phyloP scores from a whole-genome alignment of 2,329 filamentous ascomycete genomes.

The Epichloe glyceriae region DNA sequence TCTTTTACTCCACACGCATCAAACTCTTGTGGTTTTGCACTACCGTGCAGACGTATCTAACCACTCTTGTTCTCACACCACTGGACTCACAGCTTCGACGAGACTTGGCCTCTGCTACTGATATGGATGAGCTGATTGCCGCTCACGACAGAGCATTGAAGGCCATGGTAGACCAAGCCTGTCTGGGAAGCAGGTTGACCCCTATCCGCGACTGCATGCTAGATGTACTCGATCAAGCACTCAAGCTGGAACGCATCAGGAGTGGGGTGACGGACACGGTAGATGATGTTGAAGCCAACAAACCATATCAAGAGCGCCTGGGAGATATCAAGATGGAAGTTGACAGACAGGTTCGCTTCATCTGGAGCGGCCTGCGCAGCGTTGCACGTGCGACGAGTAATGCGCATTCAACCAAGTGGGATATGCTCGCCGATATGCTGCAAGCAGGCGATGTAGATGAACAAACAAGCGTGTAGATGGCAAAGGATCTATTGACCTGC shows the following conservation, averaged over 20 bases:
- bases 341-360: conserved; percentile 53
- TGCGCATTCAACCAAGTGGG: conserved; percentile 50
- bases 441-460: conserved; percentile 32
- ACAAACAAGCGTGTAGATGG: neutral
- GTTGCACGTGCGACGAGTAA: conserved; percentile 63
- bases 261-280: neutral
- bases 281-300: conserved; percentile 19
- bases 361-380: conserved; percentile 58
- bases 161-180: conserved; percentile 51
- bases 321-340: conserved; percentile 48
- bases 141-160: conserved; percentile 53
- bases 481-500: neutral
- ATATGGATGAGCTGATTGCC: conserved; percentile 70
- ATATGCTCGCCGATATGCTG: conserved; percentile 68
- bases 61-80: conserved; percentile 55
- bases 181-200: conserved; percentile 54
- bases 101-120: conserved; percentile 46
- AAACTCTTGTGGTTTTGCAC: conserved; percentile 68
- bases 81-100: conserved; percentile 42
- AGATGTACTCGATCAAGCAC: conserved; percentile 62
- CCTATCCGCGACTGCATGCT: conserved; percentile 62
- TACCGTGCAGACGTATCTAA: conserved; percentile 62
- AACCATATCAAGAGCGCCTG: conserved; percentile 39
- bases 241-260: conserved; percentile 53
- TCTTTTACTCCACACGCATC: conserved; percentile 50